A percentile compares a stretch with the other conserved stretches of the same genome.
These are phyloP conservation scores for Mortierella polycephala DNA, from an alignment of 371 early-diverging fungal genomes.

Conservation along the genomic window DNA sequence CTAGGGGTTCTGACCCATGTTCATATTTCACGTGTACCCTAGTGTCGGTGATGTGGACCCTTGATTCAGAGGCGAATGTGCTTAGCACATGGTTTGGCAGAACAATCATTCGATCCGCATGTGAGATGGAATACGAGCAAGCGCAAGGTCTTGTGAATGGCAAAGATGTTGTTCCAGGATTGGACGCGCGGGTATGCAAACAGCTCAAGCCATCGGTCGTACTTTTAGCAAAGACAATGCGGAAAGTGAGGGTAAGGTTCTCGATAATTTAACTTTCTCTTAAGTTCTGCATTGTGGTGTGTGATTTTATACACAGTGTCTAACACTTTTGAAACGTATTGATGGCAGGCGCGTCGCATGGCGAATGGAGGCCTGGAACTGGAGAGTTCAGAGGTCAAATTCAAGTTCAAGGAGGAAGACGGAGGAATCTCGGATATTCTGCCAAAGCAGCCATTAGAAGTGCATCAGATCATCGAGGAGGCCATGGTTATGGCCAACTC, in stretches of 20 bases:
- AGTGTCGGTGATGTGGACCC: slow-evolving; percentile 81
- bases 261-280: not conserved
- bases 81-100: slow-evolving; percentile 79
- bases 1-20: not conserved
- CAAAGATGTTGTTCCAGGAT: slow-evolving; percentile 57
- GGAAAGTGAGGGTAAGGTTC: slow-evolving; percentile 60
- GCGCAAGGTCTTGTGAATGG: slow-evolving; percentile 90
- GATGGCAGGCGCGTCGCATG: slow-evolving; percentile 61
- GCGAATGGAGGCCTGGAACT: slow-evolving; percentile 76
- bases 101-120: slow-evolving; percentile 83
- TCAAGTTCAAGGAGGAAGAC: slow-evolving; percentile 69
- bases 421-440: slow-evolving; percentile 74
- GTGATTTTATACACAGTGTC: not conserved
- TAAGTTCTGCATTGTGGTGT: not conserved
- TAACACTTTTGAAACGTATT: not conserved
- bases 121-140: slow-evolving; percentile 92
- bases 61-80: slow-evolving; percentile 66
- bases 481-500: slow-evolving; percentile 99
- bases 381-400: slow-evolving; percentile 81
- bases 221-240: slow-evolving; percentile 67
- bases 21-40: slow-evolving; percentile 13
- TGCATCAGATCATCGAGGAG: slow-evolving; percentile 97
- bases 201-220: slow-evolving; percentile 61
- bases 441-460: slow-evolving; percentile 85
- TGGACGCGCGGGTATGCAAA: slow-evolving; percentile 61